A percentile compares a stretch with the other conserved stretches of the same genome.
These are phyloP conservation scores for Gastrodia elata DNA, from an alignment of 106 monocot genomes.

Conservation along the genomic window DNA sequence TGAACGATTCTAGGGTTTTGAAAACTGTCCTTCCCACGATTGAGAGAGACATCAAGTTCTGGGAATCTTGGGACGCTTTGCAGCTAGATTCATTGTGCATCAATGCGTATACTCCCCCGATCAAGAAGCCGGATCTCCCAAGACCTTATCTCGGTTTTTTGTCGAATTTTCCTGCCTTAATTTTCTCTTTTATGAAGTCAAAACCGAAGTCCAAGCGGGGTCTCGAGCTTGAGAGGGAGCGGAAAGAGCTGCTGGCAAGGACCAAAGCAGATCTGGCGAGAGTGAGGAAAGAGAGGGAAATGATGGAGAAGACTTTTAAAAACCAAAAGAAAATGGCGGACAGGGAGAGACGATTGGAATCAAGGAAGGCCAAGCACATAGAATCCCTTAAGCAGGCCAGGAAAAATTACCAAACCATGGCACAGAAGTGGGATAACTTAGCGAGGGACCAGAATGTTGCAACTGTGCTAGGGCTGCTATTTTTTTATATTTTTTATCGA, in stretches of 20 bases:
- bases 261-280: slow-evolving; percentile 35
- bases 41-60: slow-evolving; percentile 61
- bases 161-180: slow-evolving; percentile 13
- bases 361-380: slow-evolving; percentile 36
- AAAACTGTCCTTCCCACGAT: slow-evolving; percentile 42
- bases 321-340: slow-evolving; percentile 58
- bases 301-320: slow-evolving; percentile 40
- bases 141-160: slow-evolving; percentile 45
- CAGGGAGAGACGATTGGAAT: slow-evolving; percentile 34
- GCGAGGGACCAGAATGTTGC: slow-evolving; percentile 53
- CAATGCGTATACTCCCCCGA: slow-evolving; percentile 69
- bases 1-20: slow-evolving; percentile 62
- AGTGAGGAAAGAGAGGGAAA: slow-evolving; percentile 39
- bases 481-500: slow-evolving; percentile 63
- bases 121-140: slow-evolving; percentile 55
- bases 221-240: slow-evolving; percentile 43
- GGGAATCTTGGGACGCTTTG: slow-evolving; percentile 51
- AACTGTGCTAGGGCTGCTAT: slow-evolving; percentile 43
- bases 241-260: slow-evolving; percentile 43
- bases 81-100: slow-evolving; percentile 46
- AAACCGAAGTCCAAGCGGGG: slow-evolving; percentile 53
- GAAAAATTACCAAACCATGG: slow-evolving; percentile 54
- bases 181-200: slow-evolving; percentile 19
- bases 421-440: slow-evolving; percentile 45
- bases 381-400: slow-evolving; percentile 56